Evolutionary conservation across 345 rosid species (phyloP).

Genomic region (Linum tenue): DNA sequence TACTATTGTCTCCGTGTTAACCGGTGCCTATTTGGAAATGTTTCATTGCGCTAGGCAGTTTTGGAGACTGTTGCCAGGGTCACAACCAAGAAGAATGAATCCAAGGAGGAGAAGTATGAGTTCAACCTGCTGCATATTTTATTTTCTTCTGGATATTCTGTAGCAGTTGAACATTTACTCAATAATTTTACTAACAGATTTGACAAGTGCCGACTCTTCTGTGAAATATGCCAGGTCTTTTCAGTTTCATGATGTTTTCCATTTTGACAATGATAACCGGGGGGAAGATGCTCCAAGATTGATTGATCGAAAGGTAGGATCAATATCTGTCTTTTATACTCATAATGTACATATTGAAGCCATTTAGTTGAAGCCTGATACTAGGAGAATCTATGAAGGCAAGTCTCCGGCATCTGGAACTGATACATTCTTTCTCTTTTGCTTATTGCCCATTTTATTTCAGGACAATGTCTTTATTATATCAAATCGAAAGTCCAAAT

Average conservation of each 20-base stretch:
- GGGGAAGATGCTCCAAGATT: conserved; percentile 5
- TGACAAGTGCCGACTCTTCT: conserved; percentile 17
- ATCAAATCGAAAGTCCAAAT: conserved; percentile 93
- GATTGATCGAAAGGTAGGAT: conserved; percentile 7
- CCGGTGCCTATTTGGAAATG: not conserved
- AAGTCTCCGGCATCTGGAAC: not conserved
- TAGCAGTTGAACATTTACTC: not conserved
- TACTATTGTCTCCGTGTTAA: not conserved
- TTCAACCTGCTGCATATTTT: not conserved
- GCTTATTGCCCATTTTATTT: conserved; percentile 1
- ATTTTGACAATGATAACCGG: conserved; percentile 7
- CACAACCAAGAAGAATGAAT: conserved; percentile 6
- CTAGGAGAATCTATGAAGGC: conserved; percentile 4
- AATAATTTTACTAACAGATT: not conserved
- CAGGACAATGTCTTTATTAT: conserved; percentile 97
- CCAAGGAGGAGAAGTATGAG: conserved; percentile 10
- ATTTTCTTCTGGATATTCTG: not conserved
- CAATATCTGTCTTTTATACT: not conserved
- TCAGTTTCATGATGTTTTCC: conserved; percentile 11
- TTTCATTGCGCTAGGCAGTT: conserved; percentile 8
- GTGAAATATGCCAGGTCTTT: conserved; percentile 5
- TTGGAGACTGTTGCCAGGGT: conserved; percentile 10
- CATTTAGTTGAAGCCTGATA: not conserved
- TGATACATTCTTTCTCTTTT: not conserved
- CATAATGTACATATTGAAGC: no score